phyloP scores from a whole-genome alignment of 805 yeast species.

The Candida rishiriensis region DNA sequence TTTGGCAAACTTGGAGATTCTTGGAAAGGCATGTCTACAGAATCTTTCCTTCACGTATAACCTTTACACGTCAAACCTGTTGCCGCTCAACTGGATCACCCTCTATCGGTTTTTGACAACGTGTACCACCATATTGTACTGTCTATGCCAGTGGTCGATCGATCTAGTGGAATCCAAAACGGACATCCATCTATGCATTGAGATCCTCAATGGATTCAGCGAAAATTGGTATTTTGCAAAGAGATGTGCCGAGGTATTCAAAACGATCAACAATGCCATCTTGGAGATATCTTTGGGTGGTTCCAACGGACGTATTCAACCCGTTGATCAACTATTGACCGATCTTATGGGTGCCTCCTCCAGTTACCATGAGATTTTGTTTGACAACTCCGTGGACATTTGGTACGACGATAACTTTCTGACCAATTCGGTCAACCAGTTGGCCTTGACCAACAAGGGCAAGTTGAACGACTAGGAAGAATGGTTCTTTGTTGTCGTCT shows the following conservation, averaged over 20 bases:
- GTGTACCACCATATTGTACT: slow-evolving; percentile 44
- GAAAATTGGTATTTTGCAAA: slow-evolving; percentile 44
- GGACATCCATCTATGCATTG: slow-evolving; percentile 42
- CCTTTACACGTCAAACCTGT: slow-evolving; percentile 37
- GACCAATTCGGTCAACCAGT: not conserved
- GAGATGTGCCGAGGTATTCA: slow-evolving; percentile 40
- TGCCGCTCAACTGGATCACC: slow-evolving; percentile 50
- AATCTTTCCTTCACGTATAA: slow-evolving; percentile 43
- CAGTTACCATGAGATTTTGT: slow-evolving; percentile 41
- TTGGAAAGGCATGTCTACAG: slow-evolving; percentile 43
- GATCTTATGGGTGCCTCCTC: slow-evolving; percentile 41
- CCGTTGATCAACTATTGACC: slow-evolving; percentile 36
- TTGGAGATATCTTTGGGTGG: slow-evolving; percentile 38
- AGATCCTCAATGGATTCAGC: slow-evolving; percentile 41
- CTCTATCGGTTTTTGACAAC: slow-evolving; percentile 40
- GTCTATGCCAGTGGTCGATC: slow-evolving; percentile 43
- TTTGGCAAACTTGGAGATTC: slow-evolving; percentile 33
- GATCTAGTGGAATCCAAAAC: slow-evolving; percentile 42
- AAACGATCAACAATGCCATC: slow-evolving; percentile 39
- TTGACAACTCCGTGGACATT: slow-evolving; percentile 42
- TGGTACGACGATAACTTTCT: slow-evolving; percentile 34
- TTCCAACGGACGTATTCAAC: slow-evolving; percentile 31
- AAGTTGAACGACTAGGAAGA: not conserved
- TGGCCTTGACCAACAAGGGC: not conserved
- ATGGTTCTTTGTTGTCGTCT: not conserved